Base-by-base conservation (phyloP, 2,329 filamentous ascomycete species). In the Pseudogymnoascus sp. region DNA sequence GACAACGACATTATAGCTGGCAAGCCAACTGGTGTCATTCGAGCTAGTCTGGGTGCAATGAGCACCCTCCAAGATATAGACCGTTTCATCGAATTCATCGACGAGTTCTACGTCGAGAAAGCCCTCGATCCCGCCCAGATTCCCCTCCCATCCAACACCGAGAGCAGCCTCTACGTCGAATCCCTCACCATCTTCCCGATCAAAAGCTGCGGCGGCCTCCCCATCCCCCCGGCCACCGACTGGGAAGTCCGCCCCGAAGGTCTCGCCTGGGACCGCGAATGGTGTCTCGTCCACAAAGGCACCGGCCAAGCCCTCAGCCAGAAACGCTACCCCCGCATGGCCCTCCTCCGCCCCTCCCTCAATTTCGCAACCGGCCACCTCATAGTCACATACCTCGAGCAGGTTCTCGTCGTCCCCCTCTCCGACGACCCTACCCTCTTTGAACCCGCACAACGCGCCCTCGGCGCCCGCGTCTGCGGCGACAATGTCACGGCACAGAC, bases 181-280 rank as follows among this genome's bases (percentile, higher is more conserved):
- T 80, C 79, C 62, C 81, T 93, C 14, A 85, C 81, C 1, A 83
- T 97, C 0, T 99, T 92, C 71, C 95, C 95, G 0, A 93, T 99
- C 72, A 99, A 99, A 75, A 96, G 92, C 72, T 97, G 95, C 70
- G 90, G 86, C 14, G 90, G 90, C 0, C 96, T 89, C 73, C 78
- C 79, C 37, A 80, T 97, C 31, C 88, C 91, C 1, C 66, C 76
- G 0, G 81, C 79, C 1, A 77, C 77, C 6, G 72, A 80, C 13
- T 99, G 95, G 95, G 86, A 90, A 69, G 81, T 97, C 19, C 85
- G 83, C 63, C 80, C 83, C 6, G 92, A 97, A 76, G 95, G 95
- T 0, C 79, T 99, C 2, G 89, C 87, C 7, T 97, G 93, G 92
- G 95, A 99, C 74, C 83, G 95, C 65, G 93, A 97, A 77, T 99